These are phyloP conservation scores for Phellopilus nigrolimitatus DNA, from an alignment of 1,284 basidiomycete genomes.

Conservation along the genomic window DNA sequence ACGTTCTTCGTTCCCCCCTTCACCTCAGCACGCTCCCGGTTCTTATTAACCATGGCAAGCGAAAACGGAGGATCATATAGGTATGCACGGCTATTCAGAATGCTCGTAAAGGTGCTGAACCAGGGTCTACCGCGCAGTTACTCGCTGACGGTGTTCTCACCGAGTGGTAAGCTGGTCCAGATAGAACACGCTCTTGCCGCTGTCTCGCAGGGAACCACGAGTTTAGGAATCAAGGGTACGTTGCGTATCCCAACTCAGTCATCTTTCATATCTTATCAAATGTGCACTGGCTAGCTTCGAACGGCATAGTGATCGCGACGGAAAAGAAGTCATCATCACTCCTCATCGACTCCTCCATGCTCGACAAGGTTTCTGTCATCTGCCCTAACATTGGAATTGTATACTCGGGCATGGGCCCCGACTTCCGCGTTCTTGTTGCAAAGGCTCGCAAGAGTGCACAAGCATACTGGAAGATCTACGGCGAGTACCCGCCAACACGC, in stretches of 20 bases:
- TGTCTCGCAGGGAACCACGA: slow-evolving; percentile 94
- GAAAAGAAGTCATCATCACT: slow-evolving; percentile 99
- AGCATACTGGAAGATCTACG: slow-evolving; percentile 99
- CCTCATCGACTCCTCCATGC: slow-evolving; percentile 94
- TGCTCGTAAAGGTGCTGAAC: slow-evolving; percentile 13
- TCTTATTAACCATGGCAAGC: slow-evolving; percentile 36
- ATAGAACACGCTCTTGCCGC: slow-evolving; percentile 99
- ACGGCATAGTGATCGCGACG: slow-evolving; percentile 98
- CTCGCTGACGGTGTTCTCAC: slow-evolving; percentile 98
- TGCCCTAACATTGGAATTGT: slow-evolving; percentile 99
- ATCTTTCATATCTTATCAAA: slow-evolving; percentile 22
- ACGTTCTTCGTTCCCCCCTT: slow-evolving; percentile 6
- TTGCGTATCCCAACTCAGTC: slow-evolving; percentile 12
- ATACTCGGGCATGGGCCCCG: slow-evolving; percentile 99
- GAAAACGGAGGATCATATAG: slow-evolving; percentile 82
- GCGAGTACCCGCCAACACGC: slow-evolving; percentile 97
- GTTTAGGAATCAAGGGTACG: slow-evolving; percentile 95
- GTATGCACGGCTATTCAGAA: slow-evolving; percentile 32
- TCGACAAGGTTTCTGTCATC: slow-evolving; percentile 94
- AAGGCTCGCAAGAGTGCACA: slow-evolving; percentile 97
- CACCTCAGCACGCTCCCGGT: slow-evolving; percentile 50
- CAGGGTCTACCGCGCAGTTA: slow-evolving; percentile 54
- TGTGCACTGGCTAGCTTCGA: slow-evolving; percentile 64
- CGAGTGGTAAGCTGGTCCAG: slow-evolving; percentile 97
- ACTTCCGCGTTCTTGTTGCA: slow-evolving; percentile 91